These are phyloP conservation scores for Pharus latifolius DNA, from an alignment of 176 grass and related monocot genomes.

Conservation along the genomic window DNA sequence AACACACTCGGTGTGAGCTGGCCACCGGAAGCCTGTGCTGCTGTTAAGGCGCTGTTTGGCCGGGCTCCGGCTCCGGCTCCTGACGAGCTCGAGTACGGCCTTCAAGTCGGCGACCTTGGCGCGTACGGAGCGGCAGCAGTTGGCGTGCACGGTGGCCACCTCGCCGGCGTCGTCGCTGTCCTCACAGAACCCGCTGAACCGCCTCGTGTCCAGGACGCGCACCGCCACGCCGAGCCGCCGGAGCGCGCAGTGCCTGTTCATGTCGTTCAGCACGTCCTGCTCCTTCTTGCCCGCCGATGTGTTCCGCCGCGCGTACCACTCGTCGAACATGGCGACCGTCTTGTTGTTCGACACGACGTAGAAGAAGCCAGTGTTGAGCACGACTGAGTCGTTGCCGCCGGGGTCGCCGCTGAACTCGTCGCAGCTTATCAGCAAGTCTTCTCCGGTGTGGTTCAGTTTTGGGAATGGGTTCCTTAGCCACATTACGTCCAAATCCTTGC, in stretches of 20 bases:
- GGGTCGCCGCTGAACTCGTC: too few species aligned
- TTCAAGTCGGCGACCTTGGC: constrained; percentile 61
- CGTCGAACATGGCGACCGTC: constrained; percentile 47
- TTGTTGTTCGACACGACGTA: too few species aligned
- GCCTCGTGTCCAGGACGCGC: constrained; percentile 53
- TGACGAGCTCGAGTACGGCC: constrained; percentile 20
- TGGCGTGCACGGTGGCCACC: constrained; percentile 75
- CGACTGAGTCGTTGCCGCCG: too few species aligned
- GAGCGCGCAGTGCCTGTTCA: constrained; percentile 41
- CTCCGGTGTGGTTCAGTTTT: too few species aligned
- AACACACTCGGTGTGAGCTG: too few species aligned
- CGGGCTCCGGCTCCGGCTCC: not conserved
- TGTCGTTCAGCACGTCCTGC: constrained; percentile 76
- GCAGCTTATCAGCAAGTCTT: too few species aligned
- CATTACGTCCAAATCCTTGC: too few species aligned
- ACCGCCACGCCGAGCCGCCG: constrained; percentile 31
- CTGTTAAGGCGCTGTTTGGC: too few species aligned
- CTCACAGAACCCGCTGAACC: constrained; percentile 74
- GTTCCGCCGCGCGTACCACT: too few species aligned
- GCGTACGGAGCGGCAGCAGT: constrained; percentile 59
- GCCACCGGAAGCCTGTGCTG: too few species aligned
- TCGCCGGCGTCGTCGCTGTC: constrained; percentile 32
- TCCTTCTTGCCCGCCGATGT: constrained; percentile 57
- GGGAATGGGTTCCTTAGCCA: too few species aligned
- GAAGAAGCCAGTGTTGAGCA: too few species aligned